Evolutionary conservation across 306 rosid species (phyloP).

Genomic region (Lablab purpureus): DNA sequence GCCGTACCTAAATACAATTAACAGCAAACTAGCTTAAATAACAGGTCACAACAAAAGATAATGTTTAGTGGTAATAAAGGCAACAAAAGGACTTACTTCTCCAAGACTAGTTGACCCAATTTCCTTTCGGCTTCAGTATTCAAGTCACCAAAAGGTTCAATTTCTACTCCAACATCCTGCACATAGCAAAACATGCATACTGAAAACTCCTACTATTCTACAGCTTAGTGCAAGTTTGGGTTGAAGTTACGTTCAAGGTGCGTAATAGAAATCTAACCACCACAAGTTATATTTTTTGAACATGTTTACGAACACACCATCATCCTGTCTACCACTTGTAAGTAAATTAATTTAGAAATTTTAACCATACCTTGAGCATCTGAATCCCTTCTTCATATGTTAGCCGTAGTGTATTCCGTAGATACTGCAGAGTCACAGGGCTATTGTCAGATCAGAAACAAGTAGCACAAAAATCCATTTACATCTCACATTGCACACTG

Average conservation of each 20-base stretch:
- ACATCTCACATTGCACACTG: neutral
- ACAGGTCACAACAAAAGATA: slow-evolving; percentile 4
- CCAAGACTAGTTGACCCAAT: slow-evolving; percentile 80
- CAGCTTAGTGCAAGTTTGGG: neutral
- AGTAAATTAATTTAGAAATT: neutral
- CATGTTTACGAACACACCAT: neutral
- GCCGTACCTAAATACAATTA: slow-evolving; percentile 66
- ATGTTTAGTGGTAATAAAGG: neutral
- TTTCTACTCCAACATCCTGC: slow-evolving; percentile 84
- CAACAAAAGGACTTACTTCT: slow-evolving; percentile 65
- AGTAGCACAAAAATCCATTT: slow-evolving; percentile 8
- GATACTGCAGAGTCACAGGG: slow-evolving; percentile 66
- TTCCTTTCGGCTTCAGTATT: slow-evolving; percentile 91
- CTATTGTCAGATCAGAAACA: slow-evolving; percentile 42
- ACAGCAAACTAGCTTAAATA: neutral
- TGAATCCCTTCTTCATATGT: slow-evolving; percentile 93
- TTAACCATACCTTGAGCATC: slow-evolving; percentile 81
- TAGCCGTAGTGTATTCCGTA: slow-evolving; percentile 77
- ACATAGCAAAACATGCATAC: slow-evolving; percentile 32
- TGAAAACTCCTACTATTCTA: slow-evolving; percentile 7
- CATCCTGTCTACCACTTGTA: slow-evolving; percentile 7
- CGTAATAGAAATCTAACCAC: neutral
- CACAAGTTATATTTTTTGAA: neutral
- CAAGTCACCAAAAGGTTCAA: slow-evolving; percentile 91
- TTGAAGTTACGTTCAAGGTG: neutral